A percentile compares a stretch with the other conserved stretches of the same genome.
Conservation (phyloP, 169 alveolate genomes). For the Cryptosporidium muris region DNA sequence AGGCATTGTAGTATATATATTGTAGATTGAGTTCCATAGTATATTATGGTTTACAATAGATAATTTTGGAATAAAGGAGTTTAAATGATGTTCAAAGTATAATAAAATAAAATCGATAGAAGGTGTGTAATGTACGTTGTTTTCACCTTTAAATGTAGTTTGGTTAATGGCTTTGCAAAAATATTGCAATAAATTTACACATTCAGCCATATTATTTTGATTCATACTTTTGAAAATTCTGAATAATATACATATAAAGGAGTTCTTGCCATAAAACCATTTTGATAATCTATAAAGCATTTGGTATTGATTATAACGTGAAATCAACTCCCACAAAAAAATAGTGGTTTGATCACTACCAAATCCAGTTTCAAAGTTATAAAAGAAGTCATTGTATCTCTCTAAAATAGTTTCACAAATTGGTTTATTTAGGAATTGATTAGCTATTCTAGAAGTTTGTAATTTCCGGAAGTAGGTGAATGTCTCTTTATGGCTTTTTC, state of each 20-base stretch:
- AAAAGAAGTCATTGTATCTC: no score
- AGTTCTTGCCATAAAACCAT: constrained; percentile 28
- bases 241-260: constrained; percentile 16
- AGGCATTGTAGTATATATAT: background rate
- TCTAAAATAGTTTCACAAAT: no score
- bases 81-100: constrained; percentile 49
- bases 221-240: constrained; percentile 1
- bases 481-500: no score
- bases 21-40: constrained; percentile 13
- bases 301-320: constrained; percentile 4
- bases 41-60: constrained; percentile 22
- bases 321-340: constrained; percentile 29
- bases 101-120: background rate
- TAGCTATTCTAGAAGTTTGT: no score
- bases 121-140: constrained; percentile 1
- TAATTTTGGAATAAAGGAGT: background rate
- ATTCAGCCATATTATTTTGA: constrained; percentile 2
- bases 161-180: background rate
- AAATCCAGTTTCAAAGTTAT: background rate
- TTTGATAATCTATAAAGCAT: constrained; percentile 10
- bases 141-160: background rate
- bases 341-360: constrained; percentile 33
- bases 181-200: background rate
- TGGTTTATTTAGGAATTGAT: no score
- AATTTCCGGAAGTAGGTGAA: no score